These are phyloP conservation scores for Rugonectria rugulosa DNA, from an alignment of 2,329 filamentous ascomycete species.

Conservation along the genomic window DNA sequence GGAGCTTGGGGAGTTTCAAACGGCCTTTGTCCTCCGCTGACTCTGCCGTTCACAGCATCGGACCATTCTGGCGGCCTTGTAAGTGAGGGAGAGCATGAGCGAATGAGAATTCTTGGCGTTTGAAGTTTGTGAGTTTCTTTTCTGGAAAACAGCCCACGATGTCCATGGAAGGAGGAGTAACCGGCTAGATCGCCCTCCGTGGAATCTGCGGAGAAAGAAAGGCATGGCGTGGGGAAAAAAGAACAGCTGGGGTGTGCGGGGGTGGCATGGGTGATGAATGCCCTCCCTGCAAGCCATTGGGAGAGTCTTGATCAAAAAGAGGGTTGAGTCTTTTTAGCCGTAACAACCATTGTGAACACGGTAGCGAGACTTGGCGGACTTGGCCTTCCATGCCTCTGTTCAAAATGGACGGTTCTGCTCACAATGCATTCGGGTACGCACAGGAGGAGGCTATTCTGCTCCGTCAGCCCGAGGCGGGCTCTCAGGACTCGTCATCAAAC, in stretches of 20 bases:
- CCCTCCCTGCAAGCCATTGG: conserved; percentile 6
- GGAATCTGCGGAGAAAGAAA: conserved; percentile 31
- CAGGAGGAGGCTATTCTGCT: no score
- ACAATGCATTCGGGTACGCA: no score
- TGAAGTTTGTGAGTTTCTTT: not conserved
- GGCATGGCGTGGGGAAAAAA: conserved; percentile 29
- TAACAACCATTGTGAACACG: not conserved
- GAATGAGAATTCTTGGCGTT: not conserved
- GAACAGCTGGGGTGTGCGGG: conserved; percentile 34
- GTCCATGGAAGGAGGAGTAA: conserved; percentile 7
- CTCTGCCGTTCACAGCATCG: conserved; percentile 1
- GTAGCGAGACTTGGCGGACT: not conserved
- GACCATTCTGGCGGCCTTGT: not conserved
- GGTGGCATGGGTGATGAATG: conserved; percentile 29
- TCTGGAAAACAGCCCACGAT: conserved; percentile 1
- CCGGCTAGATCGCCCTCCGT: conserved; percentile 19
- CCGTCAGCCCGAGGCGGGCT: not conserved
- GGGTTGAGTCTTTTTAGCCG: no score
- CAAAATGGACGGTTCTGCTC: no score
- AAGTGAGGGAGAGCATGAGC: not conserved
- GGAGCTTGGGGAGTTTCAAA: no score
- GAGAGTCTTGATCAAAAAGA: no score
- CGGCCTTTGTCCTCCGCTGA: conserved; percentile 17
- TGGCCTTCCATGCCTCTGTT: not conserved
- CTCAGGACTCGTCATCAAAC: not conserved